Evolutionary conservation across 2,329 filamentous ascomycete genomes (phyloP).

Genomic region (Teratosphaeriaceae sp.): DNA sequence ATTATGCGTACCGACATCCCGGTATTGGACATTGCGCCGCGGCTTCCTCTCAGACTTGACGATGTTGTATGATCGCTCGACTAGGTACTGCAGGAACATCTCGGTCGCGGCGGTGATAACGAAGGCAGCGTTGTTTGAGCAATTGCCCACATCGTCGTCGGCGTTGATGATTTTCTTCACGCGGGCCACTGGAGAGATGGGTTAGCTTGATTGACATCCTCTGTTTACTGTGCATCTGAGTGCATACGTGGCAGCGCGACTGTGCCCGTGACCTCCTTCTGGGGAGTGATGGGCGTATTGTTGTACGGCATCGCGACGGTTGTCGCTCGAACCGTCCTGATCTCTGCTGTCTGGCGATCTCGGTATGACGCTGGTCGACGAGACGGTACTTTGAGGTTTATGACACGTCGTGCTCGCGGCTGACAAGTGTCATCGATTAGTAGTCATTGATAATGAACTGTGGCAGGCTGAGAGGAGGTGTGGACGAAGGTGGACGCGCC

Average conservation of each 20-base stretch:
- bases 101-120: conserved; percentile 90
- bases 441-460: neutral
- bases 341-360: no score
- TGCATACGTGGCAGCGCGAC: conserved; percentile 75
- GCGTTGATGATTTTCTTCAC: conserved; percentile 93
- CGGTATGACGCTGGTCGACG: no score
- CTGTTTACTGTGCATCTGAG: neutral
- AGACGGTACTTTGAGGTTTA: neutral
- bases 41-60: conserved; percentile 87
- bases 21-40: conserved; percentile 89
- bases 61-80: conserved; percentile 77
- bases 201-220: neutral
- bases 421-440: neutral
- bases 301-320: conserved; percentile 72
- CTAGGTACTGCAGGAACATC: conserved; percentile 90
- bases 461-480: neutral
- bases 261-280: conserved; percentile 77
- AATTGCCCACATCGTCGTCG: conserved; percentile 77
- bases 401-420: conserved; percentile 7
- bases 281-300: conserved; percentile 71
- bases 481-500: conserved; percentile 2
- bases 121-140: conserved; percentile 91
- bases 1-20: conserved; percentile 76
- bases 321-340: no score
- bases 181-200: conserved; percentile 62